These are phyloP conservation scores for Fonsecaea erecta DNA, from an alignment of 2,329 filamentous ascomycete genomes.

Conservation along the genomic window DNA sequence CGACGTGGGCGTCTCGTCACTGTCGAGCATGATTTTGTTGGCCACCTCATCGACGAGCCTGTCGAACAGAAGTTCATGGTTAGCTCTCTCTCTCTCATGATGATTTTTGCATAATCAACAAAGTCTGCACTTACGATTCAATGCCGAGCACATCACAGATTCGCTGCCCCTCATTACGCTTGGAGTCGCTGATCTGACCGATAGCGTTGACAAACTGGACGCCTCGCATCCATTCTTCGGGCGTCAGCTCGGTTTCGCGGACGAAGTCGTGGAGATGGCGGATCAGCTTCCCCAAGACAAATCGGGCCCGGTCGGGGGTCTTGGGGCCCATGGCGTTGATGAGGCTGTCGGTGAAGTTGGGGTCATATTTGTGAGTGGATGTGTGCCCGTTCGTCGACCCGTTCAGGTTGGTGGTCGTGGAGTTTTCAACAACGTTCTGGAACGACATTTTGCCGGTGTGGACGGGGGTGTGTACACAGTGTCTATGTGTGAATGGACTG, in stretches of 20 bases:
- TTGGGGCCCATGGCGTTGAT: constrained; percentile 74
- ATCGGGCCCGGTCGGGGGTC: constrained; percentile 65
- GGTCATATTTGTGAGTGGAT: constrained; percentile 63
- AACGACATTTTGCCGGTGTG: constrained; percentile 9
- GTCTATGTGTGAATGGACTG: too few relatives aligned
- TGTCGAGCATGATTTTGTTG: constrained; percentile 67
- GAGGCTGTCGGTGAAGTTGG: constrained; percentile 75
- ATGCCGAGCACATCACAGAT: constrained; percentile 75
- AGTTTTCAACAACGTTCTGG: constrained; percentile 14
- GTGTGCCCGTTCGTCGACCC: constrained; percentile 8
- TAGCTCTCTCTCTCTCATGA: constrained; percentile 5
- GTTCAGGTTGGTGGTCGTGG: not conserved
- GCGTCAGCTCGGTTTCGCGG: constrained; percentile 75
- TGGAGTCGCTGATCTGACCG: constrained; percentile 69
- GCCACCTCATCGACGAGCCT: constrained; percentile 78
- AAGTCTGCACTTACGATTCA: constrained; percentile 56
- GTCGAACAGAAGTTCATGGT: constrained; percentile 33
- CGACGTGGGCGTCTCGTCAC: constrained; percentile 47
- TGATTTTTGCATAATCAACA: too few relatives aligned
- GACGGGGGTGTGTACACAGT: not conserved
- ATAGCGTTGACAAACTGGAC: constrained; percentile 76
- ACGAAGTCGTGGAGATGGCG: constrained; percentile 78
- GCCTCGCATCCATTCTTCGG: constrained; percentile 76
- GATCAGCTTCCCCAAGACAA: constrained; percentile 68
- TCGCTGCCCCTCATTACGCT: constrained; percentile 74